Evolutionary conservation across 2,329 filamentous ascomycete genomes (phyloP).

Genomic region (Aspergillus sojae): DNA sequence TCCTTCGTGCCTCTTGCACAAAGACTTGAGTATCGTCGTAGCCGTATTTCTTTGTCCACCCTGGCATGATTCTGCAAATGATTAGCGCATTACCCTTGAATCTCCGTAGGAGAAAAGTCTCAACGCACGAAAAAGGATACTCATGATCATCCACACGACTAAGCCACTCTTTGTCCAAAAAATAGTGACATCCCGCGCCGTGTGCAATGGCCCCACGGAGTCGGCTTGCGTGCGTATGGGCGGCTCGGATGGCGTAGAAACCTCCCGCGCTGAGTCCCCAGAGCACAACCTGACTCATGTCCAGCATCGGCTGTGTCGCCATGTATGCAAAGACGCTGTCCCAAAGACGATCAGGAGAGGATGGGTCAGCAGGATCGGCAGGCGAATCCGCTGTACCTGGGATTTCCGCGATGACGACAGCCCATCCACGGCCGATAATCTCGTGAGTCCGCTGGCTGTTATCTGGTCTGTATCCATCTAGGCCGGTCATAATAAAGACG

Average conservation of each 20-base stretch:
- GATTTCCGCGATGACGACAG: constrained; percentile 63
- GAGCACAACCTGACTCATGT: constrained; percentile 59
- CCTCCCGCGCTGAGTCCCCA: constrained; percentile 70
- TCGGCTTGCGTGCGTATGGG: constrained; percentile 63
- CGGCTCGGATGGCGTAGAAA: constrained; percentile 69
- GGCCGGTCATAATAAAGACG: constrained; percentile 60
- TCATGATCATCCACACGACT: constrained; percentile 66
- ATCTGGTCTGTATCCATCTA: constrained; percentile 63
- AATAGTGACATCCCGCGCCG: constrained; percentile 65
- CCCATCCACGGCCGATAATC: constrained; percentile 66
- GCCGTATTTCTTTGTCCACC: constrained; percentile 65
- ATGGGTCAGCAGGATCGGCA: constrained; percentile 63
- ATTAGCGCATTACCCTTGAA: background rate
- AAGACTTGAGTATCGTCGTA: constrained; percentile 61
- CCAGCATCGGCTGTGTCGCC: constrained; percentile 52
- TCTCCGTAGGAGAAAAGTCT: too few relatives aligned
- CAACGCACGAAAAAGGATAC: constrained; percentile 61
- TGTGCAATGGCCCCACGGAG: constrained; percentile 63
- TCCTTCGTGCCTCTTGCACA: constrained; percentile 56
- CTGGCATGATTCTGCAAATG: constrained; percentile 51
- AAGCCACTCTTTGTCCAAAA: constrained; percentile 63
- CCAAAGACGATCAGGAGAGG: constrained; percentile 64
- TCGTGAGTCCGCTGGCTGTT: constrained; percentile 58
- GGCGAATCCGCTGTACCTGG: constrained; percentile 70
- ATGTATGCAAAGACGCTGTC: constrained; percentile 65